phyloP scores from a whole-genome alignment of 257 asterid genomes.

The Leptodermis oblonga region DNA sequence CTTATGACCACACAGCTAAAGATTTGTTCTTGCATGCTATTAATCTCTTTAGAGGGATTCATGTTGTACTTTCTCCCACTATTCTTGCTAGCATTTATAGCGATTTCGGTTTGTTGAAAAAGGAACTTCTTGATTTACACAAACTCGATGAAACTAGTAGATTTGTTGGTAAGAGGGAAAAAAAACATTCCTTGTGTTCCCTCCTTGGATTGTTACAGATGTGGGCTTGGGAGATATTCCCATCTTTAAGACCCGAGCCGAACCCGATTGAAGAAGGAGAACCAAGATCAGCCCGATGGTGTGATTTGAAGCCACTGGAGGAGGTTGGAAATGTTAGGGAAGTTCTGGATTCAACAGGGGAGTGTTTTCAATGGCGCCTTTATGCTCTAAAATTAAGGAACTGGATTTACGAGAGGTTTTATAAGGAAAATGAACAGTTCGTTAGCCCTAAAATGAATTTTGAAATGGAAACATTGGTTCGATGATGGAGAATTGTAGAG shows the following conservation, averaged over 20 bases:
- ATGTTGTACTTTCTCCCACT: constrained; percentile 31
- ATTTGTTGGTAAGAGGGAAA: neutral
- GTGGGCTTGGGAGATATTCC: constrained; percentile 52
- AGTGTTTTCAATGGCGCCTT: constrained; percentile 29
- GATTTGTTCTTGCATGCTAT: constrained; percentile 25
- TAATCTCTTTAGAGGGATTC: constrained; percentile 20
- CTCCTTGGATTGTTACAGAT: constrained; percentile 32
- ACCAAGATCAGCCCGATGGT: constrained; percentile 40
- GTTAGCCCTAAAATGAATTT: constrained; percentile 8
- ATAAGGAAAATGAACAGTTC: constrained; percentile 14
- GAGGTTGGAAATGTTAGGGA: neutral
- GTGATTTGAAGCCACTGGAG: neutral
- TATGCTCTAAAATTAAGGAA: constrained; percentile 10
- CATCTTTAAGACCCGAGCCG: constrained; percentile 14
- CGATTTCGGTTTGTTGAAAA: constrained; percentile 8
- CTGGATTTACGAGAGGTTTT: constrained; percentile 4
- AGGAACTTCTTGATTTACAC: neutral
- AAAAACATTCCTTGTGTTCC: constrained; percentile 3
- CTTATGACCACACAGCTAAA: neutral
- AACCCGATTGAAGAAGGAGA: neutral
- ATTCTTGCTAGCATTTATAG: constrained; percentile 29
- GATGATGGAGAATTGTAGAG: constrained; percentile 27
- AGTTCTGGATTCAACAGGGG: constrained; percentile 11
- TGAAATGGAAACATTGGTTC: constrained; percentile 7
- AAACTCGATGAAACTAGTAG: neutral